These are phyloP conservation scores for Kappamyces sp. DNA, from an alignment of 192 early-diverging fungal genomes.

Conservation along the genomic window DNA sequence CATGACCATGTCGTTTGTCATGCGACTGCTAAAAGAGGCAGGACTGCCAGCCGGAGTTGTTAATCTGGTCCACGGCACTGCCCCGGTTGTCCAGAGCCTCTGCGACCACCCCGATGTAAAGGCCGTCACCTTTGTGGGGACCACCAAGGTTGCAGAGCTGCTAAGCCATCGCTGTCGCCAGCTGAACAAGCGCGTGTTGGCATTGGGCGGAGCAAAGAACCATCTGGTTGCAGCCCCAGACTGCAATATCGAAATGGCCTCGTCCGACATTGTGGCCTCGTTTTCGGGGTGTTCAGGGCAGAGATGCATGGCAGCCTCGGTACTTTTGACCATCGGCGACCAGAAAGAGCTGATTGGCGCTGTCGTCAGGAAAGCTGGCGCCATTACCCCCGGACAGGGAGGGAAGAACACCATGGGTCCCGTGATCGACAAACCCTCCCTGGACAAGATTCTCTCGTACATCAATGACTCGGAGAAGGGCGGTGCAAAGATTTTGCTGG, in stretches of 20 bases:
- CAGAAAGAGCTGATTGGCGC: conserved; percentile 57
- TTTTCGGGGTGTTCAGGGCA: conserved; percentile 74
- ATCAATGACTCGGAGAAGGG: conserved; percentile 46
- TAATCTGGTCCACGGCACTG: conserved; percentile 68
- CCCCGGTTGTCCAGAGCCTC: conserved; percentile 47
- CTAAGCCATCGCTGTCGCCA: conserved; percentile 40
- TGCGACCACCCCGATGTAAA: conserved; percentile 55
- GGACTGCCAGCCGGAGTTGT: conserved; percentile 70
- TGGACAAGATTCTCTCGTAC: conserved; percentile 57
- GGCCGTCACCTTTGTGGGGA: conserved; percentile 77
- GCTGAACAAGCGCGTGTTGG: conserved; percentile 65
- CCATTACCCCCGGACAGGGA: conserved; percentile 48
- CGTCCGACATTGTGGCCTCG: conserved; percentile 69
- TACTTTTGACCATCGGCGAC: conserved; percentile 64
- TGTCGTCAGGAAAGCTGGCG: conserved; percentile 53
- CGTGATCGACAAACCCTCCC: conserved; percentile 64
- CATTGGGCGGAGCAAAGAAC: conserved; percentile 63
- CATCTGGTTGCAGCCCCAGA: conserved; percentile 75
- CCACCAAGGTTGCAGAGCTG: conserved; percentile 66
- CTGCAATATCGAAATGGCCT: conserved; percentile 70
- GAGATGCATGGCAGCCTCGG: conserved; percentile 67
- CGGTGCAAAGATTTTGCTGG: conserved; percentile 63
- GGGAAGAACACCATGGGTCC: conserved; percentile 59
- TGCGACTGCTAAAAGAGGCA: conserved; percentile 24
- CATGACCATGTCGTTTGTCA: conserved; percentile 59